Conservation (phyloP, 768 basidiomycete species). For the Boletus eberwhitei region DNA sequence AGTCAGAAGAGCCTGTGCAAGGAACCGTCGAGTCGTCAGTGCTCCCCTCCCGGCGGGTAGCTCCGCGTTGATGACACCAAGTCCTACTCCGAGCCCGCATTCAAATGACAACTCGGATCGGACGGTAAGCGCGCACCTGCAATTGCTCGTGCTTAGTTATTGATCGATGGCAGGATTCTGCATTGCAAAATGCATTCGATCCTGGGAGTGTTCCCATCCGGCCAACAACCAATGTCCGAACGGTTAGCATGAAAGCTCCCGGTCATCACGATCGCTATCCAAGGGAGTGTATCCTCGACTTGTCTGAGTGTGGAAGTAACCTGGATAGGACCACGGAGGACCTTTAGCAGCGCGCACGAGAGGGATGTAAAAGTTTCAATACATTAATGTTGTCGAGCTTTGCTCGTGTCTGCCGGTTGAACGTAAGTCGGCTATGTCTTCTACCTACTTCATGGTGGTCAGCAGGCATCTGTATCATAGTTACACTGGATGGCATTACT, state of each 20-base stretch:
- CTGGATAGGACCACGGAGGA: background rate
- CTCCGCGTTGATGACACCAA: background rate
- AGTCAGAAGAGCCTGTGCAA: slow-evolving; percentile 13
- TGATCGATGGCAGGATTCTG: background rate
- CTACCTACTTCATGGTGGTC: background rate
- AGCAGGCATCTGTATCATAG: background rate
- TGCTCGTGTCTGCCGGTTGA: background rate
- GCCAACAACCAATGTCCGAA: background rate
- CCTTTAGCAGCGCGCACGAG: background rate
- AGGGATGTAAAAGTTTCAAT: background rate
- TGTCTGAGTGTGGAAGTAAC: background rate
- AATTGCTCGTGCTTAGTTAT: background rate
- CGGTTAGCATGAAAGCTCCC: slow-evolving; percentile 10
- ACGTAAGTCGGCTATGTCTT: background rate
- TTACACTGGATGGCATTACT: background rate
- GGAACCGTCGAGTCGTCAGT: slow-evolving; percentile 36
- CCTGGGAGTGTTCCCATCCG: background rate
- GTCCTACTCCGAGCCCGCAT: slow-evolving; percentile 9
- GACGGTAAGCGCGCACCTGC: slow-evolving; percentile 1
- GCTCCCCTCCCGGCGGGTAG: background rate
- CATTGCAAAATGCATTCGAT: background rate
- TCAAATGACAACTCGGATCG: background rate
- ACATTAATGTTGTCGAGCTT: background rate
- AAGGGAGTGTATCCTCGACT: slow-evolving; percentile 18
- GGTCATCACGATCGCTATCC: slow-evolving; percentile 1